Base-by-base conservation (phyloP, 257 asterid genomes). In the Vinca minor region DNA sequence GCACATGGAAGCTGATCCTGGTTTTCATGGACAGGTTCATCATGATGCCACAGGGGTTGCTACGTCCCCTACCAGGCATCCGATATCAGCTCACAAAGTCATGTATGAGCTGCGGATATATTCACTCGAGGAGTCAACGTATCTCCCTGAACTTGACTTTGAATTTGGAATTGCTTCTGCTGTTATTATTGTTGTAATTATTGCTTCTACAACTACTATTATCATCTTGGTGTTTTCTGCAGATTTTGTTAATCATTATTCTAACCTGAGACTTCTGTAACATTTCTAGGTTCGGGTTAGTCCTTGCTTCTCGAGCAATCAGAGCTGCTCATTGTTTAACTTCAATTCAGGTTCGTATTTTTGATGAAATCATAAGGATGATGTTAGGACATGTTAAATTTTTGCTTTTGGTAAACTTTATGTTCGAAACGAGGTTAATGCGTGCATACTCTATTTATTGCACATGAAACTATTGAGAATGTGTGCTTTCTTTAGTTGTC, bases 281-380 rank as follows among this genome's bases (percentile, higher is more conserved):
- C 31, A 69, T 36, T 54, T 82, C 77, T 78, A 92, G 98, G 47
- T 92, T 89, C 72, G 98, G 98, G 46, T 71, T 62, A 8, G 96
- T 92, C 64, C 82, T 92, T 62, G 85, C 85, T 59, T 92, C 98
- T 52, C 84, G 98, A 60, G 89, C 96, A 11, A 85, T 92, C 68
- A 89, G 95, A 84, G 98, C 98, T 63, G 98, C 98, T 73, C 98
- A 92, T 80, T 92, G 98, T 75, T 85, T 92, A 79, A 92, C 98
- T 59, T 89, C 98, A 26, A 89, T 92, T 78, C 98, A 92, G 96
- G 98, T 88, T 73, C 67, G 84, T 74, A 58, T 18, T 63, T 35
- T 70, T 72, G 14, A 59, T 71, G 47, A 39, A 46, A 49, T 45
- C 64, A 42, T 14, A 46, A 65, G 59, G 62, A 50, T 53, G 39